These are phyloP conservation scores for Sphaerulina musiva DNA, from an alignment of 2,329 filamentous ascomycete genomes.

Conservation along the genomic window DNA sequence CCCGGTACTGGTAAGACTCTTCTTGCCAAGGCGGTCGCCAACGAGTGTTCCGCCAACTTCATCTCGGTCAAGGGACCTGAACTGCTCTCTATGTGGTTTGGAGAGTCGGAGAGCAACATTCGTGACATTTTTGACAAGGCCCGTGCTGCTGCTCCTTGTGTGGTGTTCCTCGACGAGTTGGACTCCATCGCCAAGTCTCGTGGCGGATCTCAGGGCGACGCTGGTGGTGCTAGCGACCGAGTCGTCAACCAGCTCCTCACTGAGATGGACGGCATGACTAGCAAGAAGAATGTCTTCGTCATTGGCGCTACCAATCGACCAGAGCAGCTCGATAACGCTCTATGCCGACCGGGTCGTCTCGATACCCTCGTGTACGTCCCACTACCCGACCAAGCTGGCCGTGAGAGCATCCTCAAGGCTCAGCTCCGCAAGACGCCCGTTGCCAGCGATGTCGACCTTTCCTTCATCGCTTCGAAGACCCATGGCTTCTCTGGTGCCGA, in stretches of 20 bases:
- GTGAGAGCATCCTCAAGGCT: conserved; percentile 82
- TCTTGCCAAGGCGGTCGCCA: conserved; percentile 98
- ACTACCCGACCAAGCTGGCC: conserved; percentile 83
- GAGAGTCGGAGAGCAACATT: conserved; percentile 99
- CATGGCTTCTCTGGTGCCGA: conserved; percentile 99
- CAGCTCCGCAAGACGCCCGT: conserved; percentile 98
- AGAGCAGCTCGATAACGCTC: conserved; percentile 94
- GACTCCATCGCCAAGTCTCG: conserved; percentile 99
- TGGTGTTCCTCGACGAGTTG: conserved; percentile 97
- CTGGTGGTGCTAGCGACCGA: conserved; percentile 96
- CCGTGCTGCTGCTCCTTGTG: conserved; percentile 91
- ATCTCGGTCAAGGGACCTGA: conserved; percentile 99
- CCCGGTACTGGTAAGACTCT: conserved; percentile 99
- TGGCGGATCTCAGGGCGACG: conserved; percentile 92
- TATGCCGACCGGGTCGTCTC: conserved; percentile 97
- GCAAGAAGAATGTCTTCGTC: conserved; percentile 99
- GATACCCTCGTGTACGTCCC: conserved; percentile 98
- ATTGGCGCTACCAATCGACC: conserved; percentile 98
- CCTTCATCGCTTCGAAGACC: conserved; percentile 91
- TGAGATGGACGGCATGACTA: conserved; percentile 99
- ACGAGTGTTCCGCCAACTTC: conserved; percentile 99
- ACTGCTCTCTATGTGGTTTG: conserved; percentile 99
- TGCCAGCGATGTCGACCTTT: conserved; percentile 74
- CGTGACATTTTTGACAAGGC: conserved; percentile 99
- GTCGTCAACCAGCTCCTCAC: conserved; percentile 99